Evolutionary conservation across 441 rosid species (phyloP).

Genomic region (Croton setiger): DNA sequence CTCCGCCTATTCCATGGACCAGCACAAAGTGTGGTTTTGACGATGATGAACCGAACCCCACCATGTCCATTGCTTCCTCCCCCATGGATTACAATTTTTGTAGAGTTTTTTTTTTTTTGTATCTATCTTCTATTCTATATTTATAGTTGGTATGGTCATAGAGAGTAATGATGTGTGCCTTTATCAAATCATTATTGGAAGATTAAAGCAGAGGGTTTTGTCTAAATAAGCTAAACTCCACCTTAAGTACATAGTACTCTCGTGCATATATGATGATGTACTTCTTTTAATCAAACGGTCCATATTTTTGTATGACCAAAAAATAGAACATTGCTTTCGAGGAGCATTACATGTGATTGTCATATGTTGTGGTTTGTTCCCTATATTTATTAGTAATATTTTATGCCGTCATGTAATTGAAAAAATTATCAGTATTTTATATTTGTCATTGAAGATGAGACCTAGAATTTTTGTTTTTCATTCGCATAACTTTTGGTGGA

Average conservation of each 20-base stretch:
- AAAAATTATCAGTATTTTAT: too few species aligned
- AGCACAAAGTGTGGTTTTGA: slow-evolving; percentile 13
- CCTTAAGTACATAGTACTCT: background rate
- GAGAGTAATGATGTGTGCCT: slow-evolving; percentile 21
- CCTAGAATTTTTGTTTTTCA: too few species aligned
- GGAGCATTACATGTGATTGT: slow-evolving; percentile 8
- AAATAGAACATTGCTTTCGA: background rate
- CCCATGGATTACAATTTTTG: slow-evolving; percentile 16
- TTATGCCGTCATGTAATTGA: too few species aligned
- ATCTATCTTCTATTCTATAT: background rate
- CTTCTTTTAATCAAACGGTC: slow-evolving; percentile 1
- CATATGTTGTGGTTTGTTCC: background rate
- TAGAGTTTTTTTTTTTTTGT: too few species aligned
- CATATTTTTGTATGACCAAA: background rate
- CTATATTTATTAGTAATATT: too few species aligned
- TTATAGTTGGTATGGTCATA: slow-evolving; percentile 27
- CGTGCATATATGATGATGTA: background rate
- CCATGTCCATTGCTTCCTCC: slow-evolving; percentile 17
- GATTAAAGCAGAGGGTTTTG: slow-evolving; percentile 8
- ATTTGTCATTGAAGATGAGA: too few species aligned
- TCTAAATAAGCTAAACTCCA: slow-evolving; percentile 5
- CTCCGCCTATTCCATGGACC: slow-evolving; percentile 74
- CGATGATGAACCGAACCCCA: background rate
- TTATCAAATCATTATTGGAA: slow-evolving; percentile 25
- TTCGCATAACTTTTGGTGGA: too few species aligned